A percentile compares a stretch with the other conserved stretches of the same genome.
phyloP scores from a whole-genome alignment of 2,329 filamentous ascomycete species.

The Grosmannia clavigera region DNA sequence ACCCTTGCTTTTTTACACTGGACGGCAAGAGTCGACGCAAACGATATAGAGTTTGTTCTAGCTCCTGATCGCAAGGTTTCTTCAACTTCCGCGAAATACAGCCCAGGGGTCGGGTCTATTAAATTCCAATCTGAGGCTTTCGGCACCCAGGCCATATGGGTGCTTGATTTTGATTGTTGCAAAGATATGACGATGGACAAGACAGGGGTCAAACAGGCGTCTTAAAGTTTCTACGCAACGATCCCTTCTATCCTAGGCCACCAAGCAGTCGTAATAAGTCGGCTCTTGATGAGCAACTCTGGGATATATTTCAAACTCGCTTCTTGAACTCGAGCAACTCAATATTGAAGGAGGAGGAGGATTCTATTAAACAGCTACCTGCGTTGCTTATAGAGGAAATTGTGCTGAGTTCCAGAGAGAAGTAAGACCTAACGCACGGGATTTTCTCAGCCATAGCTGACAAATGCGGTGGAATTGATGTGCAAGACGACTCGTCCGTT shows the following conservation, averaged over 20 bases:
- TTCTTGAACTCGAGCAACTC: constrained; percentile 7
- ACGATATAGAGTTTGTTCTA: constrained; percentile 45
- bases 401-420: background rate
- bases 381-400: background rate
- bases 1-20: constrained; percentile 39
- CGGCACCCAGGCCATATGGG: constrained; percentile 26
- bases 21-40: constrained; percentile 32
- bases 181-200: constrained; percentile 21
- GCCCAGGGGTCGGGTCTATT: background rate
- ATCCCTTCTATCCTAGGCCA: constrained; percentile 28
- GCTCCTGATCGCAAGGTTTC: constrained; percentile 13
- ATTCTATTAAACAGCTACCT: background rate
- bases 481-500: no score
- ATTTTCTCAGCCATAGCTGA: no score
- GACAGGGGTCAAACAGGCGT: constrained; percentile 27
- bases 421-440: no score
- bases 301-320: constrained; percentile 13
- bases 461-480: no score
- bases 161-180: constrained; percentile 35
- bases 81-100: background rate
- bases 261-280: background rate
- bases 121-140: constrained; percentile 10
- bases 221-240: constrained; percentile 10
- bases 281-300: constrained; percentile 11
- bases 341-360: background rate